Base-by-base conservation (phyloP, 371 early-diverging fungal genomes). In the Rhizopus microsporus region DNA sequence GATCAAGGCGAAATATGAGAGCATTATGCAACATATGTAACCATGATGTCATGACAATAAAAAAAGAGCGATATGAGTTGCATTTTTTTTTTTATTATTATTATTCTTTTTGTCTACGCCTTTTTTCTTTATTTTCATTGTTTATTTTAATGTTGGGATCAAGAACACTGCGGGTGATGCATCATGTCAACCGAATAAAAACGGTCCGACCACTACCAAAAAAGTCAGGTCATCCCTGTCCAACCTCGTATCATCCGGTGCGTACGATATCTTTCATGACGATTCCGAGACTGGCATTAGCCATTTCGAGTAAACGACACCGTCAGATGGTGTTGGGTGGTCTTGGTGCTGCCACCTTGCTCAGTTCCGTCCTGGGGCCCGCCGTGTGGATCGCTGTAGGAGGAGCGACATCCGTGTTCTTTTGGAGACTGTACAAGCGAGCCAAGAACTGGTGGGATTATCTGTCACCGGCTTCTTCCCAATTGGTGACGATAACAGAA, bases 351-450 rank as follows among this genome's bases (percentile, higher is more conserved):
- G 43, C 62, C 8, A 59, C 62, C 30, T 16, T 67, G 4, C 31
- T 71, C 15, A 62, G 75, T 30, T 53, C 67, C 3, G 31, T 75
- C 2, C 5, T 74, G 10, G 78, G 78, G 0, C 78, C 78, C 1
- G 51, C 56, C 0, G 61, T 73, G 1, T 74, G 71, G 66, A 39
- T 78, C 0, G 55, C 65, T 1, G 54, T 67, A 4, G 72, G 75
- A 13, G 75, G 75, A 2, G 54, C 62, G 13, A 72, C 66, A 0
- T 65, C 75, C 0, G 31, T 73, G 1, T 32, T 74, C 3, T 31
- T 54, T 3, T 78, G 75, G 75, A 59, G 75, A 31, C n/a, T 71
- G 16, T 69, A 64, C 54, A 68, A 53, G 10, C 57, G 63, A 17
- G 71, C 70, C 7, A 43, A 55, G n/a, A 54, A 29, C 29, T 67